phyloP scores from a whole-genome alignment of 805 yeast genomes.

The Teunomyces cretensis region DNA sequence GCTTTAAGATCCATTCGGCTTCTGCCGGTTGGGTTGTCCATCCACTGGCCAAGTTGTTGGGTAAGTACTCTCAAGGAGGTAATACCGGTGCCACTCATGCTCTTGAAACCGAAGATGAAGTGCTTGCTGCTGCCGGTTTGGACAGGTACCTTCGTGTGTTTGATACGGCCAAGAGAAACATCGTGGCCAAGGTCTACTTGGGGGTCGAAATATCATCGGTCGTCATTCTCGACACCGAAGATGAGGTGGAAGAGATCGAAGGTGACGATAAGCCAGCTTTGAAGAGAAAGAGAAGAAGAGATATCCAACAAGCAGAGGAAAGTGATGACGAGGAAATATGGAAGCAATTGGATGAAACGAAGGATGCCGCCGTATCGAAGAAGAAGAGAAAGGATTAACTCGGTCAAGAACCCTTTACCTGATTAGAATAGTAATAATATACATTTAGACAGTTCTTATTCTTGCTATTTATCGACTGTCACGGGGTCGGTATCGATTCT shows the following conservation, averaged over 20 bases:
- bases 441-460: not conserved
- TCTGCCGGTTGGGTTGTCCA: constrained; percentile 46
- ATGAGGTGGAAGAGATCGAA: constrained; percentile 29
- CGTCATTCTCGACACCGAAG: constrained; percentile 49
- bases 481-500: not conserved
- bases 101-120: constrained; percentile 43
- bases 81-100: constrained; percentile 76
- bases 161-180: constrained; percentile 57
- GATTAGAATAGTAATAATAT: not conserved
- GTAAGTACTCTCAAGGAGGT: constrained; percentile 54
- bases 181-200: constrained; percentile 68
- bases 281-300: constrained; percentile 24
- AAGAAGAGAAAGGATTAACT: constrained; percentile 19
- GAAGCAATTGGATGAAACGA: constrained; percentile 37
- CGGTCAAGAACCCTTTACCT: too few species aligned
- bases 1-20: constrained; percentile 37
- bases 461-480: not conserved
- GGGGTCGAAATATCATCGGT: constrained; percentile 69
- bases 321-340: constrained; percentile 38
- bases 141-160: constrained; percentile 85
- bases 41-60: constrained; percentile 53
- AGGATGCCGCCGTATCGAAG: constrained; percentile 30
- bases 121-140: constrained; percentile 76
- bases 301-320: constrained; percentile 22
- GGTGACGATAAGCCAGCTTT: constrained; percentile 8